Base-by-base conservation (phyloP, 345 rosid species). In the Clarkia xantiana region DNA sequence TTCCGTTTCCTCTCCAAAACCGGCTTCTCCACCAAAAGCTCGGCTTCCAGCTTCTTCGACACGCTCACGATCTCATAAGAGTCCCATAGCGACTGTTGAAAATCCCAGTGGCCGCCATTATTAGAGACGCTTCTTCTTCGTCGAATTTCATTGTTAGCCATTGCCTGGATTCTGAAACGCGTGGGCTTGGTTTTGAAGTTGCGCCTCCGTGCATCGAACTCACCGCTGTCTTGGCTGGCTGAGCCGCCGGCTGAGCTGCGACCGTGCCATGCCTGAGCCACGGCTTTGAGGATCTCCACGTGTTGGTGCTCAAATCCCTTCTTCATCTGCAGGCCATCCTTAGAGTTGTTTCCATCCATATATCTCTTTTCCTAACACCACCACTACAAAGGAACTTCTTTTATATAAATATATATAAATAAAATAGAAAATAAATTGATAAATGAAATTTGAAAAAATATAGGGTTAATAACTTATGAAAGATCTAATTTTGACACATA, bases 221-320 rank as follows among this genome's bases (percentile, higher is more conserved):
- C 97, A 16, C 53, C 62, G 58, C 76, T 61, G 7, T 73, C 47
- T 22, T 54, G 63, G 6, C 36, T 29, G 8, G 8, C 6, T 29
- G 73, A 65, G 2, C 48, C 18, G 2, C 48, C 18, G 7, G 25
- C 5, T 12, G 86, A 78, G 55, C 57, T 29, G 36, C 36, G 85
- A 49, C 71, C 62, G 18, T 68, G 74, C 98, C 96, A 79, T 12
- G 98, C 94, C 38, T 86, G 98, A 2, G 94, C 96, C 17, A 74
- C 96, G 0, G 89, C 87, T 61, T 84, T 86, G 66, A 72, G 76
- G 62, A 91, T 61, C 67, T 91, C 87, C 18, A 76, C 55, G 15
- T 73, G 67, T 12, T 62, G 48, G 8, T 29, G 36, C 36, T 29
- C 3, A 13, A 17, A 2, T 9, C n/a, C 25, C 17, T 49, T 34